phyloP scores from a whole-genome alignment of 768 basidiomycete genomes.

The Phaeotremella fagi region DNA sequence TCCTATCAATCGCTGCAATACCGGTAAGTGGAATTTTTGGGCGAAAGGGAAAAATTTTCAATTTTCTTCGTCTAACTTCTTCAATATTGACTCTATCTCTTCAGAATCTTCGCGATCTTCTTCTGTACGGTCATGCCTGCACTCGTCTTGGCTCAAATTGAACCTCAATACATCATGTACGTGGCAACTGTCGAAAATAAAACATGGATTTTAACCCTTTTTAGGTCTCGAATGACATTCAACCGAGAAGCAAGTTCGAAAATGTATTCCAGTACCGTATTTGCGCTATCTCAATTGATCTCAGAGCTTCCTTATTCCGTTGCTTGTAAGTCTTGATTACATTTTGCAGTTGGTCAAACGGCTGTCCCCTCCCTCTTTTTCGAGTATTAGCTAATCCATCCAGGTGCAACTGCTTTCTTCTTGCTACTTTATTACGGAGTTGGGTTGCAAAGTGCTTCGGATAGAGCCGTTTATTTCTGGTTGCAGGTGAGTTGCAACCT shows the following conservation, averaged over 20 bases:
- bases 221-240: conserved; percentile 57
- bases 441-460: conserved; percentile 40
- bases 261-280: conserved; percentile 80
- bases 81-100: no score
- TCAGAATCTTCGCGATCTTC: conserved; percentile 65
- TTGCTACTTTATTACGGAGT: conserved; percentile 50
- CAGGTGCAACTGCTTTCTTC: conserved; percentile 74
- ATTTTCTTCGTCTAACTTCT: conserved; percentile 6
- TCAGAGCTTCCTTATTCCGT: conserved; percentile 72
- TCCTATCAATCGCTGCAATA: conserved; percentile 64
- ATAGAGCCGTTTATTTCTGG: conserved; percentile 46
- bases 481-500: conserved; percentile 16
- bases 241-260: conserved; percentile 67
- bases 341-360: not conserved
- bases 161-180: conserved; percentile 76
- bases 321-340: no score
- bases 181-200: no score
- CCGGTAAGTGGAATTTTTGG: no score
- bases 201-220: no score
- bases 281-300: conserved; percentile 73
- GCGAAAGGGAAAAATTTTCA: no score
- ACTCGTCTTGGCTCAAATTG: conserved; percentile 72
- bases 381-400: conserved; percentile 42
- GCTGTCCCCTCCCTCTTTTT: not conserved
- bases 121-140: conserved; percentile 60